phyloP scores from a whole-genome alignment of 768 basidiomycete species.

The Russula olivacea region DNA sequence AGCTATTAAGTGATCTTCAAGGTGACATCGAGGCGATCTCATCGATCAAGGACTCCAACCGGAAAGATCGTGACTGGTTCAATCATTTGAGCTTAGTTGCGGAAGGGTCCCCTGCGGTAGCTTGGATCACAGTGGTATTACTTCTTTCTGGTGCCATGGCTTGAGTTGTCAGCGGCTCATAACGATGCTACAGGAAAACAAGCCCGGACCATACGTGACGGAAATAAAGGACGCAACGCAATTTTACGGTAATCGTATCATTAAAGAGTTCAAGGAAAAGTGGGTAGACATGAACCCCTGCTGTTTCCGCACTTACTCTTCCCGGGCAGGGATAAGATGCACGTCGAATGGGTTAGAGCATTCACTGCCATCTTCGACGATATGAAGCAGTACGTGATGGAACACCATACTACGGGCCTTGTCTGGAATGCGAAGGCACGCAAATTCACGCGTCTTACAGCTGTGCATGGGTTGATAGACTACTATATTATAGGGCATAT shows the following conservation, averaged over 20 bases:
- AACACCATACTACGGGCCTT: constrained; percentile 81
- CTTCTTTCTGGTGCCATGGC: background rate
- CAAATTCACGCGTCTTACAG: background rate
- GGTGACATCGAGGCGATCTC: constrained; percentile 67
- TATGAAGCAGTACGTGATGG: constrained; percentile 73
- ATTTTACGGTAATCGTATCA: constrained; percentile 86
- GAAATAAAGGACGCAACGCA: constrained; percentile 81
- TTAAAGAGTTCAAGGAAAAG: constrained; percentile 94
- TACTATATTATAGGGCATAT: constrained; percentile 43
- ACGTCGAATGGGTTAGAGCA: constrained; percentile 81
- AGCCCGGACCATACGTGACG: constrained; percentile 72
- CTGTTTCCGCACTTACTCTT: background rate
- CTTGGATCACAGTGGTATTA: constrained; percentile 77
- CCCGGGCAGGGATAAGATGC: constrained; percentile 65
- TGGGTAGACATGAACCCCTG: constrained; percentile 35
- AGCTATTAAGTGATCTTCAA: constrained; percentile 62
- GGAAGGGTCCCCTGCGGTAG: constrained; percentile 75
- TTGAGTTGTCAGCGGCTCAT: background rate
- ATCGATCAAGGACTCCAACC: constrained; percentile 75
- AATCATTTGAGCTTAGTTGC: constrained; percentile 75
- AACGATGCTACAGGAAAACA: constrained; percentile 45
- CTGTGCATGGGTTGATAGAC: background rate
- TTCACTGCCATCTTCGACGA: constrained; percentile 70
- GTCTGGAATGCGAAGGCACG: constrained; percentile 80
- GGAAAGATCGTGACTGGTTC: constrained; percentile 76